A percentile compares a stretch with the other conserved stretches of the same genome.
Evolutionary conservation across 176 grass and related monocot species (phyloP).

Genomic region (Phragmites australis): DNA sequence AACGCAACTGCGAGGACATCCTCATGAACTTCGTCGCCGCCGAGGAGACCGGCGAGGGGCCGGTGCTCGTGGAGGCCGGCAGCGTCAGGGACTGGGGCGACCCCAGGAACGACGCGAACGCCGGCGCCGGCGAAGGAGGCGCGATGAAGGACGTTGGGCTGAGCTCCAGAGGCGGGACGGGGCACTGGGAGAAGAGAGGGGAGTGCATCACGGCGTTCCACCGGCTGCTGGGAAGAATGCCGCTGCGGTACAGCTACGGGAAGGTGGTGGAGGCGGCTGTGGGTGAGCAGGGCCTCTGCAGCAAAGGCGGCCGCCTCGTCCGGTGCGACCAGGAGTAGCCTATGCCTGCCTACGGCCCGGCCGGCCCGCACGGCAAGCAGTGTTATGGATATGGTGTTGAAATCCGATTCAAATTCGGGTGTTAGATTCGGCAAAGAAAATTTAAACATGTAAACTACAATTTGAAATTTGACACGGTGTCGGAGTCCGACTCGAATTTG

Average conservation of each 20-base stretch:
- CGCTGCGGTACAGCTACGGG: slow-evolving; percentile 76
- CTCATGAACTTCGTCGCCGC: slow-evolving; percentile 94
- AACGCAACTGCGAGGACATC: slow-evolving; percentile 91
- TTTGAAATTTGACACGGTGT: too few relatives aligned
- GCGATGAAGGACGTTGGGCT: slow-evolving; percentile 48
- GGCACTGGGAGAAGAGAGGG: slow-evolving; percentile 80
- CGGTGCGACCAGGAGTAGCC: slow-evolving; percentile 56
- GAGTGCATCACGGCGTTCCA: slow-evolving; percentile 89
- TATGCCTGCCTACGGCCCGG: too few relatives aligned
- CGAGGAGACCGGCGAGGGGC: slow-evolving; percentile 50
- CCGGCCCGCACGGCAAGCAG: too few relatives aligned
- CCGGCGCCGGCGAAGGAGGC: background rate
- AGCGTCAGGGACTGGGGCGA: slow-evolving; percentile 84
- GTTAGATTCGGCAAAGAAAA: too few relatives aligned
- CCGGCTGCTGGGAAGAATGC: slow-evolving; percentile 77
- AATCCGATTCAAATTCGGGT: too few relatives aligned
- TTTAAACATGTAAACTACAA: too few relatives aligned
- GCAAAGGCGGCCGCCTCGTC: slow-evolving; percentile 59
- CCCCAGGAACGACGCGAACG: slow-evolving; percentile 63
- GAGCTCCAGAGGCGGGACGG: slow-evolving; percentile 50
- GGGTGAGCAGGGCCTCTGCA: slow-evolving; percentile 73
- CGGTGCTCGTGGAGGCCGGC: slow-evolving; percentile 64
- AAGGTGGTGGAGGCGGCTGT: slow-evolving; percentile 54
- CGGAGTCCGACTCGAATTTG: too few relatives aligned
- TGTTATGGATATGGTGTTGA: too few relatives aligned